These are phyloP conservation scores for Ophiostoma fasciatum DNA, from an alignment of 2,329 filamentous ascomycete species.

Conservation along the genomic window DNA sequence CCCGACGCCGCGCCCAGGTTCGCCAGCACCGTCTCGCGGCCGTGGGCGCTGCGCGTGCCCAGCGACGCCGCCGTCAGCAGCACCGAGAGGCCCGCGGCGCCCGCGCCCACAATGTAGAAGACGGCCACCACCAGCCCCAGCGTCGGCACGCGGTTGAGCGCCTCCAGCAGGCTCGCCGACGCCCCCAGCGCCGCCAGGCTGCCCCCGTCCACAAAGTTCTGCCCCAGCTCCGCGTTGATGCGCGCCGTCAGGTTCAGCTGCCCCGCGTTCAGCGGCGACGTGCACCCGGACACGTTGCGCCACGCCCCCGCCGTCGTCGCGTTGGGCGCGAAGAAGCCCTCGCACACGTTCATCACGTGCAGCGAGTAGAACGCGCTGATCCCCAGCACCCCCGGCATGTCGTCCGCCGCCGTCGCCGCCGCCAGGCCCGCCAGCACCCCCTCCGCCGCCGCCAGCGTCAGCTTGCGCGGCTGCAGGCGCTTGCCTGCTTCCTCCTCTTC, in stretches of 20 bases:
- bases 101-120: slow-evolving; percentile 30
- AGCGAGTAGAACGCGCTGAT: slow-evolving; percentile 21
- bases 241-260: slow-evolving; percentile 29
- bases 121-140: slow-evolving; percentile 33
- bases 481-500: neutral
- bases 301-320: slow-evolving; percentile 11
- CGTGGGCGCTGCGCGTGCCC: slow-evolving; percentile 5
- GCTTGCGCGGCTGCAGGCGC: slow-evolving; percentile 4
- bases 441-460: slow-evolving; percentile 11
- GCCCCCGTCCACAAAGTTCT: slow-evolving; percentile 28
- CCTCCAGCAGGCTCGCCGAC: slow-evolving; percentile 27
- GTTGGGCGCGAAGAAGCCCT: slow-evolving; percentile 17
- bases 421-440: slow-evolving; percentile 12
- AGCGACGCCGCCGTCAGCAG: slow-evolving; percentile 26
- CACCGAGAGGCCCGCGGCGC: slow-evolving; percentile 28
- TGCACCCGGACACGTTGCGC: slow-evolving; percentile 16
- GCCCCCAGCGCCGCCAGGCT: slow-evolving; percentile 30
- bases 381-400: slow-evolving; percentile 16
- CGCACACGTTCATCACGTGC: slow-evolving; percentile 18
- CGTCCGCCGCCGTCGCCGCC: slow-evolving; percentile 12
- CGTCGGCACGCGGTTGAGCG: slow-evolving; percentile 33
- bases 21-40: slow-evolving; percentile 14
- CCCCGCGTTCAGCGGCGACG: slow-evolving; percentile 10
- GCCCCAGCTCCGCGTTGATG: slow-evolving; percentile 29
- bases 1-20: slow-evolving; percentile 25